These are phyloP conservation scores for Ascochyta clinopodiicola DNA, from an alignment of 2,329 filamentous ascomycete species.

Conservation along the genomic window DNA sequence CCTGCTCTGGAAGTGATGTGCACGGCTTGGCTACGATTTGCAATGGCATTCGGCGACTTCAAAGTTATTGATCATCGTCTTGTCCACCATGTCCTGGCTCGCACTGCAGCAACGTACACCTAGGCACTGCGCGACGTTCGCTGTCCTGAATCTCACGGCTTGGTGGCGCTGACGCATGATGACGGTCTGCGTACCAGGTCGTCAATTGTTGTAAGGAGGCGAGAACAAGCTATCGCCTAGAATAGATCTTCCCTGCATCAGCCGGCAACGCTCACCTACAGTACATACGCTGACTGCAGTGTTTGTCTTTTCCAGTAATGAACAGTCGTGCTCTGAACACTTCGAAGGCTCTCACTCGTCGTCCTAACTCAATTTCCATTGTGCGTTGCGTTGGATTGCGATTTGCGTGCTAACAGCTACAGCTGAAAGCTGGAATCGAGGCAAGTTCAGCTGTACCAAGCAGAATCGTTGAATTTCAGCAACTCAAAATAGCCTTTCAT, in stretches of 20 bases:
- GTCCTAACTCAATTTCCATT: background rate
- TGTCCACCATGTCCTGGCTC: background rate
- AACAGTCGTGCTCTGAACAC: background rate
- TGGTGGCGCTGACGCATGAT: constrained; percentile 18
- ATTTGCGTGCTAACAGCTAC: background rate
- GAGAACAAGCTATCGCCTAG: constrained; percentile 28
- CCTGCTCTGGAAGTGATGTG: constrained; percentile 24
- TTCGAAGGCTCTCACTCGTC: background rate
- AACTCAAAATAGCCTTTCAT: background rate
- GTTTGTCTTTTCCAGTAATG: too few relatives aligned
- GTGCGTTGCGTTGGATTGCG: background rate
- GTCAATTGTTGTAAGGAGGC: constrained; percentile 28
- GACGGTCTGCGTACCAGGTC: constrained; percentile 19
- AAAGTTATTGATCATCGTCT: constrained; percentile 8
- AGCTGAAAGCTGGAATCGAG: background rate
- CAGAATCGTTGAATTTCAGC: background rate
- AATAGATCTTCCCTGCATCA: constrained; percentile 23
- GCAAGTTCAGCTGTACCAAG: background rate
- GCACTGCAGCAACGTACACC: background rate
- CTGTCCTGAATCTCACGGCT: constrained; percentile 5
- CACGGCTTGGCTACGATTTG: constrained; percentile 18
- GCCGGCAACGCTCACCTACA: background rate
- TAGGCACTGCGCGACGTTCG: background rate
- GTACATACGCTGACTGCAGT: background rate
- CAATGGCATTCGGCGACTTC: constrained; percentile 24